Conservation (phyloP, 306 rosid genomes). For the Cucumis cinereus region DNA sequence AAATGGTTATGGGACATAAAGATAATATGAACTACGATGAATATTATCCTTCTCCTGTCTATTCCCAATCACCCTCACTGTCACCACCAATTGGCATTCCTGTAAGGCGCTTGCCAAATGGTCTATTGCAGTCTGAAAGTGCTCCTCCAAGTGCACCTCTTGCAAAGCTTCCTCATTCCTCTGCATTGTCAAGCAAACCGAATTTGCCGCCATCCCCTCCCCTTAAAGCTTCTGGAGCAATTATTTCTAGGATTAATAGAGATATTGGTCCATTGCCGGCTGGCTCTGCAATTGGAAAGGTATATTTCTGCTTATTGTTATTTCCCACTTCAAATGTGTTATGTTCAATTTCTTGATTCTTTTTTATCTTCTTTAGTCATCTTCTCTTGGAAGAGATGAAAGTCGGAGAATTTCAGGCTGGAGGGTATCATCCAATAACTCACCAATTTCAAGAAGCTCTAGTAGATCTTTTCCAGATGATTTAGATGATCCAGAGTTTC, state of each 20-base stretch:
- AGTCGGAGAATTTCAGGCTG: conserved; percentile 34
- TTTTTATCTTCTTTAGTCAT: conserved; percentile 29
- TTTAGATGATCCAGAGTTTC: conserved; percentile 48
- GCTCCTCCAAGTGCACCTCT: conserved; percentile 51
- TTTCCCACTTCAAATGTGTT: neutral
- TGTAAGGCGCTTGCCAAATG: conserved; percentile 30
- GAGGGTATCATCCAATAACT: conserved; percentile 39
- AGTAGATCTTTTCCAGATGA: conserved; percentile 60
- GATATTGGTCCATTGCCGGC: conserved; percentile 22
- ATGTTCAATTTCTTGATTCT: conserved; percentile 8
- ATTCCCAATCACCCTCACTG: conserved; percentile 32
- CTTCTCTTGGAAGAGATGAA: conserved; percentile 50
- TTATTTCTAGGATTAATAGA: conserved; percentile 12
- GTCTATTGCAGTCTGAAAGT: conserved; percentile 64
- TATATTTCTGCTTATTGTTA: conserved; percentile 15
- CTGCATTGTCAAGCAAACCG: conserved; percentile 27
- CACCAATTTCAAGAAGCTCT: conserved; percentile 61
- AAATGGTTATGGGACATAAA: conserved; percentile 32
- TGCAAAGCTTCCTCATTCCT: conserved; percentile 28
- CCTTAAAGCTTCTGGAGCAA: conserved; percentile 4
- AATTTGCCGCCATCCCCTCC: conserved; percentile 51
- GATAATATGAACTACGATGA: conserved; percentile 44
- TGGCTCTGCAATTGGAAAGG: conserved; percentile 52
- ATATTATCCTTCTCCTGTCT: conserved; percentile 40
- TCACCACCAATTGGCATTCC: conserved; percentile 49